Conservation (phyloP, 148 eudicot genomes). For the Fagopyrum homotropicum region DNA sequence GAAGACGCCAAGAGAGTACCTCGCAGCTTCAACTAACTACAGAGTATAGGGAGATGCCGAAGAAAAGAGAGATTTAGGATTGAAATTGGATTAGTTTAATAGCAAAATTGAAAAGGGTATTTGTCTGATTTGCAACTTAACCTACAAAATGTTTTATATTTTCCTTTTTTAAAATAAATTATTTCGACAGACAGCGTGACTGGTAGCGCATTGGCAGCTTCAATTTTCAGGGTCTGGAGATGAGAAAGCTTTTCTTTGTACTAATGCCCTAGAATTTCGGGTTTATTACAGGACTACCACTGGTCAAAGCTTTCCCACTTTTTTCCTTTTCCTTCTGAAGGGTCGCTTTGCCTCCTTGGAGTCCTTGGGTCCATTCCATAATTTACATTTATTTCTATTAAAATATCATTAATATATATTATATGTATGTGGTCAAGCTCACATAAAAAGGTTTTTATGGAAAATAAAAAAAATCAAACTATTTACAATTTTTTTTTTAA, state of each 20-base stretch:
- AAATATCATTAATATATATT: not conserved
- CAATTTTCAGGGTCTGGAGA: not conserved
- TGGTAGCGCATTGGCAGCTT: constrained; percentile 2
- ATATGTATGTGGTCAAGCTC: too few species aligned
- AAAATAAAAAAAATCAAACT: too few species aligned
- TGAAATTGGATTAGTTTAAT: constrained; percentile 8
- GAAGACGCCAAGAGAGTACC: not conserved
- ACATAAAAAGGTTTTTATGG: too few species aligned
- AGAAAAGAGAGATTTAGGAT: not conserved
- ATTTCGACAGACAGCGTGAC: constrained; percentile 1
- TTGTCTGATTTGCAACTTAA: constrained; percentile 7
- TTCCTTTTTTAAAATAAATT: not conserved
- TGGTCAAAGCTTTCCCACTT: not conserved
- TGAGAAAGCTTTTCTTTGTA: not conserved
- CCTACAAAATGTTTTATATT: not conserved
- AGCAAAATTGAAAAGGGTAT: not conserved
- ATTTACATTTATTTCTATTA: constrained; percentile 3
- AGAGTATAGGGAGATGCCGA: not conserved
- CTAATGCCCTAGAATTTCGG: not conserved
- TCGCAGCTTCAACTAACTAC: not conserved
- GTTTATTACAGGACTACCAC: not conserved
- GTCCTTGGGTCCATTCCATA: not conserved
- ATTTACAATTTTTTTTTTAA: too few species aligned
- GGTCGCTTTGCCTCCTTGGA: not conserved
- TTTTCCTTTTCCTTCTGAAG: not conserved